Evolutionary conservation across 495 filamentous ascomycete species (phyloP).

Genomic region (Darksidea phi): DNA sequence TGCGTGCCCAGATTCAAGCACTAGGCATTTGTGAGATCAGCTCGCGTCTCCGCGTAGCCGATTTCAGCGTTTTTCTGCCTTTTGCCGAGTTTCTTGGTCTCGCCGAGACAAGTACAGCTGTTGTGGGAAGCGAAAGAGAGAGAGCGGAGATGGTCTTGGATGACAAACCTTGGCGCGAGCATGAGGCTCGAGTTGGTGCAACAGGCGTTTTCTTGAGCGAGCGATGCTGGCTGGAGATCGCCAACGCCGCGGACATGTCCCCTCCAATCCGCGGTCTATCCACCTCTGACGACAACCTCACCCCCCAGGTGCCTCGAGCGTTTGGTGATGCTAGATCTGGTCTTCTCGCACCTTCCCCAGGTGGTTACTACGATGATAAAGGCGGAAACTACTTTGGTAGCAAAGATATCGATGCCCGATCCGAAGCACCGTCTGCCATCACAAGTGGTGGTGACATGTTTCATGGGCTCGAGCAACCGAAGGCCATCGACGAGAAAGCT

Average conservation of each 20-base stretch:
- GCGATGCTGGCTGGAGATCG: slow-evolving; percentile 86
- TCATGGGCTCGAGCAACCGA: slow-evolving; percentile 86
- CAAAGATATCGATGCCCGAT: slow-evolving; percentile 78
- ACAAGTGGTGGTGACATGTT: slow-evolving; percentile 96
- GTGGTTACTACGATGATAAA: slow-evolving; percentile 68
- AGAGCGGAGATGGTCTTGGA: slow-evolving; percentile 87
- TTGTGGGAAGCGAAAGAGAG: slow-evolving; percentile 90
- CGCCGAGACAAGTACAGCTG: slow-evolving; percentile 73
- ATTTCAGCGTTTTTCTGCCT: slow-evolving; percentile 93
- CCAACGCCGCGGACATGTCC: slow-evolving; percentile 66
- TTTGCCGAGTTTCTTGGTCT: slow-evolving; percentile 94
- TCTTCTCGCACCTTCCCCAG: slow-evolving; percentile 61
- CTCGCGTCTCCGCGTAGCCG: slow-evolving; percentile 83
- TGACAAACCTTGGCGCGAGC: slow-evolving; percentile 83
- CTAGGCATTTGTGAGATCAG: slow-evolving; percentile 97
- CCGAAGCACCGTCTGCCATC: slow-evolving; percentile 85
- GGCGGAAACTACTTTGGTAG: slow-evolving; percentile 77
- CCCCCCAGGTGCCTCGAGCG: slow-evolving; percentile 49
- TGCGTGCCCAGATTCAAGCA: slow-evolving; percentile 88
- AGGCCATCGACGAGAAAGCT: slow-evolving; percentile 93
- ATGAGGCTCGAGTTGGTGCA: slow-evolving; percentile 85
- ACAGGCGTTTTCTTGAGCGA: slow-evolving; percentile 96
- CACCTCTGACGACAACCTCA: slow-evolving; percentile 51
- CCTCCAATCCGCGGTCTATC: slow-evolving; percentile 43
- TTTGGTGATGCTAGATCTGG: slow-evolving; percentile 71